These are phyloP conservation scores for Colletotrichum nymphaeae DNA, from an alignment of 2,329 filamentous ascomycete genomes.

Conservation along the genomic window DNA sequence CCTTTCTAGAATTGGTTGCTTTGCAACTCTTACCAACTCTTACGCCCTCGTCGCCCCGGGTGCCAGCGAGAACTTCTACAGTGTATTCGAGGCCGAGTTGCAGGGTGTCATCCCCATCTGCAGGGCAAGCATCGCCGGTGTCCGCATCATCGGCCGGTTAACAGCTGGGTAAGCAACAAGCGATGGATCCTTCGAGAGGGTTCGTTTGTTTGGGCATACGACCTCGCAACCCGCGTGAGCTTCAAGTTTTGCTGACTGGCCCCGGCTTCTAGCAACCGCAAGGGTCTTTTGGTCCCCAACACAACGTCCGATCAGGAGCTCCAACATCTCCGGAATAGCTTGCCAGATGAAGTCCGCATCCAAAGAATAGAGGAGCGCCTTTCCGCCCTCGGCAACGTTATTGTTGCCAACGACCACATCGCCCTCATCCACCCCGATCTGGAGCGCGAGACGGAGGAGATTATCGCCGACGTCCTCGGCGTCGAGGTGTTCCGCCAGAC, in stretches of 20 bases:
- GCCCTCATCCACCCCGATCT: constrained; percentile 96
- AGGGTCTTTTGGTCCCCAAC: constrained; percentile 95
- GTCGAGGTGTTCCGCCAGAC: constrained; percentile 95
- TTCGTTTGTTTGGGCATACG: background rate
- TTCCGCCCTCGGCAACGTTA: constrained; percentile 95
- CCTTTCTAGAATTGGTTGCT: constrained; percentile 87
- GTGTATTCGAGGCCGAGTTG: constrained; percentile 96
- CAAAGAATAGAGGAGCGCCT: constrained; percentile 98
- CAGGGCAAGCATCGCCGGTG: constrained; percentile 95
- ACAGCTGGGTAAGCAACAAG: constrained; percentile 78
- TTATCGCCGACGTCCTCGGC: constrained; percentile 92
- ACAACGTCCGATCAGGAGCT: constrained; percentile 98
- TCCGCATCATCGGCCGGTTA: constrained; percentile 93
- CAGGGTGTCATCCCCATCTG: constrained; percentile 98
- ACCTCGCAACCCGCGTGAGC: background rate
- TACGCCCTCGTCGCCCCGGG: constrained; percentile 95
- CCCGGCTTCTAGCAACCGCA: constrained; percentile 77
- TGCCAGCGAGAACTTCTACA: constrained; percentile 99
- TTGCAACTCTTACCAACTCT: constrained; percentile 95
- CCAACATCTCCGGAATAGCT: constrained; percentile 93
- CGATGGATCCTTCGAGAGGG: background rate
- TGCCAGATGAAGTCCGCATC: constrained; percentile 92
- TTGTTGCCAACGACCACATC: constrained; percentile 96
- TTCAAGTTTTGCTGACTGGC: constrained; percentile 27
- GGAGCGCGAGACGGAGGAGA: constrained; percentile 98